A percentile compares a stretch with the other conserved stretches of the same genome.
These are phyloP conservation scores for Fusarium sp. DNA, from an alignment of 2,329 filamentous ascomycete species.

Conservation along the genomic window DNA sequence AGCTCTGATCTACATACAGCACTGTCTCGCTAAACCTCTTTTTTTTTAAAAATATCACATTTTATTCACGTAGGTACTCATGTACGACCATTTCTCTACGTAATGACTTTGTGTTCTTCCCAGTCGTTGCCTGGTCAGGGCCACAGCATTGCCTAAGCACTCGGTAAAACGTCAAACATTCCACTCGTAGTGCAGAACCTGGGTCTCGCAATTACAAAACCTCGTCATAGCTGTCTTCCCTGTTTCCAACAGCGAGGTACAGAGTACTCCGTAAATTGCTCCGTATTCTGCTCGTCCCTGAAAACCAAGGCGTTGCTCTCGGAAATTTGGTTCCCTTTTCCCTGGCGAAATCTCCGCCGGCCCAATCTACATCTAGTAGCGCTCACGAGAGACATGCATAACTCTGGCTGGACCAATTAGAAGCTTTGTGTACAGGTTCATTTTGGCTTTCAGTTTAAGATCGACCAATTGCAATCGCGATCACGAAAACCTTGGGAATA, in stretches of 20 bases:
- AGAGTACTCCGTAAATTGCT: background rate
- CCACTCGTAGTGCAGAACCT: conserved; percentile 5
- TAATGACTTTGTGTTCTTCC: conserved; percentile 1
- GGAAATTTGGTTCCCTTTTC: conserved; percentile 40
- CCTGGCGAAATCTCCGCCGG: conserved; percentile 35
- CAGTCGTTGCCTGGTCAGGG: conserved; percentile 21
- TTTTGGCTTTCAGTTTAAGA: conserved; percentile 12
- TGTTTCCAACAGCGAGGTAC: conserved; percentile 15
- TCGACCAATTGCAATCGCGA: conserved; percentile 25
- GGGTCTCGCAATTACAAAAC: conserved; percentile 2
- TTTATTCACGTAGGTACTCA: background rate
- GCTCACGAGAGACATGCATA: conserved; percentile 29
- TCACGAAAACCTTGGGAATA: background rate
- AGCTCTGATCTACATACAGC: background rate
- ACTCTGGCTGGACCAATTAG: conserved; percentile 29
- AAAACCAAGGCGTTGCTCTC: conserved; percentile 24
- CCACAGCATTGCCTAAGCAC: conserved; percentile 12
- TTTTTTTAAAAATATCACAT: background rate
- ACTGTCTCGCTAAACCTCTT: background rate
- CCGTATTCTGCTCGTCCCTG: background rate
- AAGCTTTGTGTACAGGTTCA: conserved; percentile 9
- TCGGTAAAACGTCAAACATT: conserved; percentile 11
- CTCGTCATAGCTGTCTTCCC: conserved; percentile 27
- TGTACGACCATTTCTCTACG: background rate
- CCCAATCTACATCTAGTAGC: conserved; percentile 18